Evolutionary conservation across 169 alveolate species (phyloP).

Genomic region (Plasmodium coatneyi): DNA sequence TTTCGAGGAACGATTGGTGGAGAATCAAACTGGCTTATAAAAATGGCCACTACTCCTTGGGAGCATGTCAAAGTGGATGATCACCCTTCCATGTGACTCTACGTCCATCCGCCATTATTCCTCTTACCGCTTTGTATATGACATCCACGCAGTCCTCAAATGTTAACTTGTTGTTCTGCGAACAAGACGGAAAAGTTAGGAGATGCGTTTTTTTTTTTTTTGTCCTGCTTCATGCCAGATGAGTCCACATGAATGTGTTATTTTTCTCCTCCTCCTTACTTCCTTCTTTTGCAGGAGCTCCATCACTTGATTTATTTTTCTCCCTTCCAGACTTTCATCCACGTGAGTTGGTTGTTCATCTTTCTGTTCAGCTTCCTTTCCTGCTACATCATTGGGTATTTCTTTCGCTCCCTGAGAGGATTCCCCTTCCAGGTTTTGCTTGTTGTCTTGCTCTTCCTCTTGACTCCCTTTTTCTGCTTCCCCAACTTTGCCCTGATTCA

Average conservation of each 20-base stretch:
- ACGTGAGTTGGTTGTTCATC: not conserved
- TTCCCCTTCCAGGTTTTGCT: not conserved
- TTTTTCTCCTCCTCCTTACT: conserved; percentile 14
- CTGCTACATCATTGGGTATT: not conserved
- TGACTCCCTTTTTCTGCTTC: not conserved
- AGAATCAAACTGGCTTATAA: not conserved
- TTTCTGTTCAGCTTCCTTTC: not conserved
- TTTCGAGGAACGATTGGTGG: not conserved
- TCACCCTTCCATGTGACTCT: not conserved
- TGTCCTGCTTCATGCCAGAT: not conserved
- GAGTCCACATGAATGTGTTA: not conserved
- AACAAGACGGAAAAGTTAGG: not conserved
- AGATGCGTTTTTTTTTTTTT: not conserved
- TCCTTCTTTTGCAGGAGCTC: not conserved
- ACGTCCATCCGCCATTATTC: not conserved
- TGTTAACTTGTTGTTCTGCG: not conserved
- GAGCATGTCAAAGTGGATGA: not conserved
- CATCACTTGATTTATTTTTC: conserved; percentile 15
- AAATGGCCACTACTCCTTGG: not conserved
- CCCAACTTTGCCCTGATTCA: not conserved
- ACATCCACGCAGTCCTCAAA: conserved; percentile 54
- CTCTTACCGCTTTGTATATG: conserved; percentile 68
- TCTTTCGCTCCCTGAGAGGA: not conserved
- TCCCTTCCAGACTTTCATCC: not conserved
- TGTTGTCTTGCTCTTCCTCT: not conserved